Conservation (phyloP, 2,329 filamentous ascomycete species). For the Colletotrichum acutatum region DNA sequence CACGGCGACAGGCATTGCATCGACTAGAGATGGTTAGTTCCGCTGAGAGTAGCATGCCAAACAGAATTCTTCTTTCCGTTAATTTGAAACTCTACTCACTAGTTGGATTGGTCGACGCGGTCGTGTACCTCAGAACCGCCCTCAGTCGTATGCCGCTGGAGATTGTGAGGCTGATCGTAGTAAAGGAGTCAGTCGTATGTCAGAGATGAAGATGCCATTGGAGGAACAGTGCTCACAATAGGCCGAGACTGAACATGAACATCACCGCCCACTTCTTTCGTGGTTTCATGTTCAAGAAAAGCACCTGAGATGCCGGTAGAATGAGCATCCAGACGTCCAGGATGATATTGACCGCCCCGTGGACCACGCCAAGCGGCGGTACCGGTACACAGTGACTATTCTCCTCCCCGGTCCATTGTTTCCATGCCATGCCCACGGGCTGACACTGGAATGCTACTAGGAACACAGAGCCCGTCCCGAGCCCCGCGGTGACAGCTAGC, state of each 20-base stretch:
- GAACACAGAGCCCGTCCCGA: background rate
- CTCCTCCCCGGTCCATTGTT: background rate
- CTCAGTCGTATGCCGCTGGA: background rate
- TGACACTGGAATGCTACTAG: background rate
- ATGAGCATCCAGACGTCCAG: constrained; percentile 21
- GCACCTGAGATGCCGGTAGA: background rate
- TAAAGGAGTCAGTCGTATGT: background rate
- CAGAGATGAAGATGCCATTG: too few species aligned
- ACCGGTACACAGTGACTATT: background rate
- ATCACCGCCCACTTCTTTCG: constrained; percentile 12
- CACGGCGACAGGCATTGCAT: background rate
- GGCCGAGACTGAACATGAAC: constrained; percentile 10
- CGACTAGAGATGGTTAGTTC: background rate
- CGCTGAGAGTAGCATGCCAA: too few species aligned
- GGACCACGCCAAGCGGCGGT: background rate
- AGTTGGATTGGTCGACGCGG: background rate
- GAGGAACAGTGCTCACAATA: background rate
- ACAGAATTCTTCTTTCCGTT: too few species aligned
- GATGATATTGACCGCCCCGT: background rate
- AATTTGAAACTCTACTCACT: background rate
- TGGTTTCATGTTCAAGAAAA: background rate
- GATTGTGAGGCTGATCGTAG: background rate
- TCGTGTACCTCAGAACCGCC: background rate
- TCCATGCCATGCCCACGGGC: background rate
- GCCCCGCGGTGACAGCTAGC: background rate